Evolutionary conservation across 2,329 filamentous ascomycete species (phyloP), one percentile per base, ranked within the genome.

Genomic region (Alternaria sp.): DNA sequence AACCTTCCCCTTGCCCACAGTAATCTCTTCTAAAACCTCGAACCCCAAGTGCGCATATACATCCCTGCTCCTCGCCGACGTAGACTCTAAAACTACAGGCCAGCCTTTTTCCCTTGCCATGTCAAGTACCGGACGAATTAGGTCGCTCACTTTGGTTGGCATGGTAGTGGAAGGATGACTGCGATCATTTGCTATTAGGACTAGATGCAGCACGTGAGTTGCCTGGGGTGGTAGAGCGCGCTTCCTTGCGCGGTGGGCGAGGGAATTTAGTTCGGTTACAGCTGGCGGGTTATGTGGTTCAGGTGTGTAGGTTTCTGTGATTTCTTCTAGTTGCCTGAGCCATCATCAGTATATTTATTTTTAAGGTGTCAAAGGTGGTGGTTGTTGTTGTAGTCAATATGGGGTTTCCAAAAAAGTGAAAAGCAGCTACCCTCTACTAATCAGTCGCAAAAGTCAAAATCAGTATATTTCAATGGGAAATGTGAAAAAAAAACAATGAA

Each of bases 31-130:
- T 23, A 58, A 23, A 7, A 48, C 9, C 28, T 61, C 23, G 4
- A 61, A 54, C 3, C 58, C 58, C 21, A 58, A 23, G 28, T 54
- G 50, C 11, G 21, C 9, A 42, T 61, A 61, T 1, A 61, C 29
- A 37, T 58, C 54, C 11, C 54, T 54, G 17, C 54, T 42, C 23
- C 37, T 39, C 24, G 45, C 31, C 1, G 44, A 36, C 34, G 58
- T 61, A 2, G 58, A 46, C 24, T 61, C 54, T 21, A 61, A 21
- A n/a, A 58, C 50, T 11, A 48, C 50, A 8, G 53, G 39, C 58
- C 58, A 61, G 9, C 39, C 45, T 10, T 51, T 44, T 34, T 58
- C 54, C 28, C 33, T 49, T 21, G 58, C 58, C 39, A 61, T 54
- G 6, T 46, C 39, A 17, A 61, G 29, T 8, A 61, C 48, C 1